A percentile compares a stretch with the other conserved stretches of the same genome.
Conservation (phyloP, 805 yeast species). For the Kodamaea kaohsiungensis region DNA sequence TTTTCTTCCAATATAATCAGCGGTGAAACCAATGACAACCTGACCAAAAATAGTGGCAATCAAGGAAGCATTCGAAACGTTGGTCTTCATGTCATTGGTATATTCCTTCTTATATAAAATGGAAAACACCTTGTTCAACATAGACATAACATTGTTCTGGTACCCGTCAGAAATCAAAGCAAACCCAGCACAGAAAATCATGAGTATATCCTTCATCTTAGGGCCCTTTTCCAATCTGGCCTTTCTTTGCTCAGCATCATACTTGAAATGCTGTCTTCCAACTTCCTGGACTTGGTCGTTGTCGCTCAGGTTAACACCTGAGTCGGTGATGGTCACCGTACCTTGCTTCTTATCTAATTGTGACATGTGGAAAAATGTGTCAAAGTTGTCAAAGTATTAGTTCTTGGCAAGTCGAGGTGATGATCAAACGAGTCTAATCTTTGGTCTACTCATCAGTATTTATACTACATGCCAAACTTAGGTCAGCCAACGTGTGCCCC, state of each 20-base stretch:
- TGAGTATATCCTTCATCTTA: constrained; percentile 30
- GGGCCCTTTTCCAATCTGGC: constrained; percentile 28
- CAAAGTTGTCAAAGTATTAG: neutral
- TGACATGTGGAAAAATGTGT: neutral
- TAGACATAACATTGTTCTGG: constrained; percentile 73
- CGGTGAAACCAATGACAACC: constrained; percentile 60
- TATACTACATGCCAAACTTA: neutral
- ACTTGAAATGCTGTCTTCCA: constrained; percentile 21
- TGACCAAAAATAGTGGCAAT: constrained; percentile 75
- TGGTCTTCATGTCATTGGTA: constrained; percentile 51
- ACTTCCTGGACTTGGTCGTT: neutral
- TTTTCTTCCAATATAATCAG: constrained; percentile 69
- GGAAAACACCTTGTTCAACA: constrained; percentile 60
- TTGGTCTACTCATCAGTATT: neutral
- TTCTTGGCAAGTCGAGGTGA: constrained; percentile 1
- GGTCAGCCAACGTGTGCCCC: neutral
- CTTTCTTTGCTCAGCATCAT: constrained; percentile 34
- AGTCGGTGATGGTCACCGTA: constrained; percentile 4
- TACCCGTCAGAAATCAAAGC: constrained; percentile 80
- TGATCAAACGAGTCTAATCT: neutral
- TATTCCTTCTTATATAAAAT: constrained; percentile 46
- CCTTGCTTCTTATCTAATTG: constrained; percentile 2
- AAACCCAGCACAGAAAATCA: constrained; percentile 68
- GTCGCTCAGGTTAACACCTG: constrained; percentile 3
- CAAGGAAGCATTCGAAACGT: constrained; percentile 67